Percentiles rank a stretch among this genome's conserved stretches.
These are phyloP conservation scores for Capsella bursapastoris DNA, from an alignment of 345 rosid species.

Conservation along the genomic window DNA sequence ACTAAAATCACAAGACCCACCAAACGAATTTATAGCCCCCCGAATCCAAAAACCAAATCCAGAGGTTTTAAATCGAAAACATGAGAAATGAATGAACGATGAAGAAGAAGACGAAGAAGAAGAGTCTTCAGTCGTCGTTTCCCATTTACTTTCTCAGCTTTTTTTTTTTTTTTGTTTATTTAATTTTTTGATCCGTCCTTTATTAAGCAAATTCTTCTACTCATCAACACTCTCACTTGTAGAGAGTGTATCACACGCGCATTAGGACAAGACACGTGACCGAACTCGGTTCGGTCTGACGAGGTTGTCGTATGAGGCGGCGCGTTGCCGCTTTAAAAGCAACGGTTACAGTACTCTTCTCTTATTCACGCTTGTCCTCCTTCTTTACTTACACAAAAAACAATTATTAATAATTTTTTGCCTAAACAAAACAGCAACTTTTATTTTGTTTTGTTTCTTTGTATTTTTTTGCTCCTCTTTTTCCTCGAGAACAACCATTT, in stretches of 20 bases:
- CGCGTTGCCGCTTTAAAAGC: slow-evolving; percentile 34
- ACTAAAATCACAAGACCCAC: neutral
- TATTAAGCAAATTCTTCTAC: slow-evolving; percentile 8
- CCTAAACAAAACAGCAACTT: slow-evolving; percentile 9
- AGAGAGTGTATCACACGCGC: neutral
- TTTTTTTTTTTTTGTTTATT: slow-evolving; percentile 9
- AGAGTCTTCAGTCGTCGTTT: slow-evolving; percentile 45
- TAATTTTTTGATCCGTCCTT: slow-evolving; percentile 17
- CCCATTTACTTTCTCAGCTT: slow-evolving; percentile 45
- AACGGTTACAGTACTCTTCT: neutral
- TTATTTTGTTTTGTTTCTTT: neutral
- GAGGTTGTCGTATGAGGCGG: slow-evolving; percentile 21
- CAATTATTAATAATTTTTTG: slow-evolving; percentile 13
- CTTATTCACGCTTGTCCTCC: slow-evolving; percentile 16
- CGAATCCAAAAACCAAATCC: neutral
- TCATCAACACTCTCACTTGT: neutral
- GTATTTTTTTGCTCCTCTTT: neutral
- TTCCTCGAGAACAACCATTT: neutral
- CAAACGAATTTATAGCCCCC: neutral
- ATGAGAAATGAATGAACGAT: neutral
- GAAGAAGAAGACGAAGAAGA: slow-evolving; percentile 21
- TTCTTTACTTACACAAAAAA: neutral
- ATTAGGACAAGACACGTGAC: neutral
- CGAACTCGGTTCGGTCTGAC: rapidly evolving
- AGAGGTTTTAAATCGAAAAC: slow-evolving; percentile 19